Evolutionary conservation across 2,329 filamentous ascomycete genomes (phyloP).

Genomic region (Colletotrichum sp.): DNA sequence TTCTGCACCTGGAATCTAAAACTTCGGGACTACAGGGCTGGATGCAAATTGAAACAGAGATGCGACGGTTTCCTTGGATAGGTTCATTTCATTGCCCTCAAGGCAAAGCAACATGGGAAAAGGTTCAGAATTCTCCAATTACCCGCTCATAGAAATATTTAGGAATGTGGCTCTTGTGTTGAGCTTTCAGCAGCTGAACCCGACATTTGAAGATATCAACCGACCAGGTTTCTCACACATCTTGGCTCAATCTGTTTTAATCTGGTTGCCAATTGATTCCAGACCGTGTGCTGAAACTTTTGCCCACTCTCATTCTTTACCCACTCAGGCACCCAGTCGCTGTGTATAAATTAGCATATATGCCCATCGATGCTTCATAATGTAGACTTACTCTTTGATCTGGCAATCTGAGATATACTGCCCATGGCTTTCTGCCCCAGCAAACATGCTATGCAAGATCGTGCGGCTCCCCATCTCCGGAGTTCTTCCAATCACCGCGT

Average conservation of each 20-base stretch:
- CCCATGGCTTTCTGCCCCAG: not conserved
- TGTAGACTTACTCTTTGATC: not conserved
- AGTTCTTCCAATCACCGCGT: not conserved
- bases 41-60: not conserved
- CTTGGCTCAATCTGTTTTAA: not conserved
- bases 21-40: not conserved
- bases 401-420: not conserved
- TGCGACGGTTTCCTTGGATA: not conserved
- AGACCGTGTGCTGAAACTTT: not conserved
- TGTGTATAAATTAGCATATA: not conserved
- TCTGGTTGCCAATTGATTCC: not conserved
- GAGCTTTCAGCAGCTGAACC: not conserved
- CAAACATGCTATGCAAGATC: not conserved
- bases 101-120: not conserved
- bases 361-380: rapidly evolving
- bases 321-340: not conserved
- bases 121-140: not conserved
- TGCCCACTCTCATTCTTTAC: not conserved
- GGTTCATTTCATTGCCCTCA: not conserved
- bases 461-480: not conserved
- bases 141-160: rapidly evolving
- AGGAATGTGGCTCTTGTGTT: rapidly evolving
- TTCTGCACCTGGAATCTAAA: not conserved
- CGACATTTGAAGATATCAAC: not conserved
- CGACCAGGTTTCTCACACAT: not conserved